Percentiles rank a stretch among this genome's conserved stretches.
These are phyloP conservation scores for Floccularia luteovirens DNA, from an alignment of 768 basidiomycete species.

Conservation along the genomic window DNA sequence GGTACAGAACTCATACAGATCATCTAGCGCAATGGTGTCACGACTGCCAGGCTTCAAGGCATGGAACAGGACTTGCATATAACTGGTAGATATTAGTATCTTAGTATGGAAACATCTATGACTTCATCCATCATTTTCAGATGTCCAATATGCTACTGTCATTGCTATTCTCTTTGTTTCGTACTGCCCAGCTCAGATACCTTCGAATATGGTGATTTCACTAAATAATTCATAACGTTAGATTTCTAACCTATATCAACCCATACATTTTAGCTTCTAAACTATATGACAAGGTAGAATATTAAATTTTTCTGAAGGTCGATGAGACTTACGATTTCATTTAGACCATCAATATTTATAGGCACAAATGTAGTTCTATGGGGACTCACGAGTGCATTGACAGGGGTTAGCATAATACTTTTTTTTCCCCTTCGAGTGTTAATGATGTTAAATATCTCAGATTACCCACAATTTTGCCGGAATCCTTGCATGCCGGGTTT, in stretches of 20 bases:
- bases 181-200: constrained; percentile 58
- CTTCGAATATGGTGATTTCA: constrained; percentile 52
- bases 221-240: not conserved
- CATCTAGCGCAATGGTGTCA: constrained; percentile 38
- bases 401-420: constrained; percentile 35
- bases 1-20: not conserved
- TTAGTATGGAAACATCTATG: too few relatives aligned
- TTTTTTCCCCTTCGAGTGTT: not conserved
- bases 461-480: constrained; percentile 46
- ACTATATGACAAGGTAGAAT: constrained; percentile 40
- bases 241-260: not conserved
- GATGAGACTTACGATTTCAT: not conserved
- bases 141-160: constrained; percentile 18
- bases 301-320: not conserved
- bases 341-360: constrained; percentile 56
- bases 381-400: constrained; percentile 57
- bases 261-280: constrained; percentile 47
- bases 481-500: constrained; percentile 48
- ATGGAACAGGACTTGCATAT: constrained; percentile 40
- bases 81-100: constrained; percentile 21
- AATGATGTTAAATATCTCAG: constrained; percentile 18
- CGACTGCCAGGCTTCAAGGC: constrained; percentile 41
- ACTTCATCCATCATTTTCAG: constrained; percentile 6
- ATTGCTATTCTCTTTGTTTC: constrained; percentile 29
- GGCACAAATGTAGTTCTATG: constrained; percentile 51